Percentiles rank a stretch among this genome's conserved stretches.
phyloP scores from a whole-genome alignment of 805 yeast species.

The Metschnikowia hibisci region DNA sequence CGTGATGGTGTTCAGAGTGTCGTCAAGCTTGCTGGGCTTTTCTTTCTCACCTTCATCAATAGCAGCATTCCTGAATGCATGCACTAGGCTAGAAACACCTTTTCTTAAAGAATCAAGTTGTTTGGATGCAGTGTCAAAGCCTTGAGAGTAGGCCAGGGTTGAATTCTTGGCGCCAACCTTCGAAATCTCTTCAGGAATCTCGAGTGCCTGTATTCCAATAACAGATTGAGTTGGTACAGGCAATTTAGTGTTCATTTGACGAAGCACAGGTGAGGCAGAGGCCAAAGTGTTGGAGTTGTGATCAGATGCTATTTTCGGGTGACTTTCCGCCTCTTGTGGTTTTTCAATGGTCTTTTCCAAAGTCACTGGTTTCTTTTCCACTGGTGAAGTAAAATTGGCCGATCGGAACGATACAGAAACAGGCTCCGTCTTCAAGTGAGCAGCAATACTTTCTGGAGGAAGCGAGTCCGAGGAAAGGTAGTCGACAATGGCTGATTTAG shows the following conservation, averaged over 20 bases:
- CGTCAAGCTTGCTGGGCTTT: slow-evolving; percentile 23
- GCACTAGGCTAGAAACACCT: slow-evolving; percentile 8
- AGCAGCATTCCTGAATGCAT: neutral
- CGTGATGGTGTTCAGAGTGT: slow-evolving; percentile 30
- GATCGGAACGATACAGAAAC: slow-evolving; percentile 8
- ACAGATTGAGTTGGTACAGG: neutral
- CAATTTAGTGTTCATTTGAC: too few relatives aligned
- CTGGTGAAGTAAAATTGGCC: neutral
- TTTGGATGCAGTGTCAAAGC: slow-evolving; percentile 32
- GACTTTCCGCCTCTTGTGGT: too few relatives aligned
- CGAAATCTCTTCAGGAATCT: neutral
- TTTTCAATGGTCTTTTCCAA: too few relatives aligned
- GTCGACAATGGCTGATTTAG: slow-evolving; percentile 28
- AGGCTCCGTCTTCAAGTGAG: slow-evolving; percentile 10
- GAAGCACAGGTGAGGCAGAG: too few relatives aligned
- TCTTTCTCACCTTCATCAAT: neutral
- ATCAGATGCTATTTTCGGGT: too few relatives aligned
- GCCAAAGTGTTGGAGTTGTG: too few relatives aligned
- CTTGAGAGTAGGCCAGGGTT: slow-evolving; percentile 31
- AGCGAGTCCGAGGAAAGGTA: slow-evolving; percentile 18
- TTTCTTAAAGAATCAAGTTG: slow-evolving; percentile 24
- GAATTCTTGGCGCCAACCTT: neutral
- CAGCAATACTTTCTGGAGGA: neutral
- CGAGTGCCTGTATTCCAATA: slow-evolving; percentile 3
- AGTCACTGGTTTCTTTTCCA: too few relatives aligned